Conservation (phyloP, 2,329 filamentous ascomycete genomes). For the Botrytis galanthina region DNA sequence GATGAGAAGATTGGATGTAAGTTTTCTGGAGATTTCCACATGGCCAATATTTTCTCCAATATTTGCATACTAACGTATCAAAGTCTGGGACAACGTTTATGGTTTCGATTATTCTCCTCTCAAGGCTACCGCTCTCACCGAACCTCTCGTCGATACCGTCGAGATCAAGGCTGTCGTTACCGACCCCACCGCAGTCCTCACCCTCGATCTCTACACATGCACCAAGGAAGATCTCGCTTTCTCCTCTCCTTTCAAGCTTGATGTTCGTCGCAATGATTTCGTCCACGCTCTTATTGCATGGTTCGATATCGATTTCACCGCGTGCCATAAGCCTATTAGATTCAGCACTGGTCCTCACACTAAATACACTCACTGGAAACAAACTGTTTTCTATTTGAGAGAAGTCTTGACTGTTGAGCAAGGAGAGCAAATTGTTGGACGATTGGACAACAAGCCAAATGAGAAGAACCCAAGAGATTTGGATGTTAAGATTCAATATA, state of each 20-base stretch:
- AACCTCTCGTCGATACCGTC: slow-evolving; percentile 96
- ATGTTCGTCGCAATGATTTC: slow-evolving; percentile 83
- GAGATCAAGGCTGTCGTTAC: slow-evolving; percentile 97
- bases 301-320: slow-evolving; percentile 99
- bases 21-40: slow-evolving; percentile 40
- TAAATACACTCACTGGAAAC: slow-evolving; percentile 99
- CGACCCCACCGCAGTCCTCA: slow-evolving; percentile 80
- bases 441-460: slow-evolving; percentile 81
- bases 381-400: slow-evolving; percentile 96
- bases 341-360: slow-evolving; percentile 98
- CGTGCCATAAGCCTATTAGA: slow-evolving; percentile 95
- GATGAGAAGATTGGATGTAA: slow-evolving; percentile 99
- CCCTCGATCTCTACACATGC: slow-evolving; percentile 91
- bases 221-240: slow-evolving; percentile 81
- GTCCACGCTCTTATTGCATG: slow-evolving; percentile 94
- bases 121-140: slow-evolving; percentile 88
- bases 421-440: slow-evolving; percentile 74
- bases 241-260: slow-evolving; percentile 71
- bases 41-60: background rate
- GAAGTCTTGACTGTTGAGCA: slow-evolving; percentile 90
- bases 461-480: slow-evolving; percentile 92
- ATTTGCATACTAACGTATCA: background rate
- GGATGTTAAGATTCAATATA: slow-evolving; percentile 84
- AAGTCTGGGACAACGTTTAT: slow-evolving; percentile 99
- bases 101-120: slow-evolving; percentile 95